Percentiles rank a stretch among this genome's conserved stretches.
Conservation (phyloP, 2,329 filamentous ascomycete species). For the Fusarium neocosmosporiellum region DNA sequence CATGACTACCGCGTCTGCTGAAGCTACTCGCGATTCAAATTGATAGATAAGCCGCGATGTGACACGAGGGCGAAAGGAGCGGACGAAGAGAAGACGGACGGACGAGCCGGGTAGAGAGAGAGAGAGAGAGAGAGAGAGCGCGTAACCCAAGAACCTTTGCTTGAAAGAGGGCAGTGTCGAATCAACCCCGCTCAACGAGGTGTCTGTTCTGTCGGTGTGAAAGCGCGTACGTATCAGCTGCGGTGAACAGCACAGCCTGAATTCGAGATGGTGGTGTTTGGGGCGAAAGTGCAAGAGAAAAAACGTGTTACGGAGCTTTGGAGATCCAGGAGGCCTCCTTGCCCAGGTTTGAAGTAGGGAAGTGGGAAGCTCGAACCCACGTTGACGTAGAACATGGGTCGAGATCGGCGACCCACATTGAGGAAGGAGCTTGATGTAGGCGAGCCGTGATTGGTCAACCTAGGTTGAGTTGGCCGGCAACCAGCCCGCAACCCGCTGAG, state of each 20-base stretch:
- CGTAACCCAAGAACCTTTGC: not conserved
- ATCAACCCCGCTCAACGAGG: conserved; percentile 2
- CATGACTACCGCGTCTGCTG: conserved; percentile 11
- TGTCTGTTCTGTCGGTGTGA: not conserved
- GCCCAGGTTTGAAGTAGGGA: not conserved
- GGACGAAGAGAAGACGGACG: not conserved
- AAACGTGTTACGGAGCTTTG: not conserved
- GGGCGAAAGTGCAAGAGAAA: not conserved
- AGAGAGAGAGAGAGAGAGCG: not conserved
- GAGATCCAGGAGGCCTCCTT: conserved; percentile 32
- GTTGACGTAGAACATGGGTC: conserved; percentile 38
- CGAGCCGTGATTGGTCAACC: not conserved
- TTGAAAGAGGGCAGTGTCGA: not conserved
- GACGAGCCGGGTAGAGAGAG: not conserved
- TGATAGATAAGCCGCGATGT: conserved; percentile 4
- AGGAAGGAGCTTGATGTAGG: not conserved
- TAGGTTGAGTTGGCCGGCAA: conserved; percentile 7
- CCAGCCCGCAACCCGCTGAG: conserved; percentile 1
- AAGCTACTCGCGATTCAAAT: conserved; percentile 4
- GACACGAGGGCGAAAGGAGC: not conserved
- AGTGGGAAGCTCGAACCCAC: not conserved
- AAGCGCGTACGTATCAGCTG: not conserved
- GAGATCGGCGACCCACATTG: conserved; percentile 5
- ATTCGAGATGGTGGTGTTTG: not conserved
- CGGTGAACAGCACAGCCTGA: not conserved